These are phyloP conservation scores for Backusella tuberculispora DNA, from an alignment of 192 early-diverging fungal species.

Conservation along the genomic window DNA sequence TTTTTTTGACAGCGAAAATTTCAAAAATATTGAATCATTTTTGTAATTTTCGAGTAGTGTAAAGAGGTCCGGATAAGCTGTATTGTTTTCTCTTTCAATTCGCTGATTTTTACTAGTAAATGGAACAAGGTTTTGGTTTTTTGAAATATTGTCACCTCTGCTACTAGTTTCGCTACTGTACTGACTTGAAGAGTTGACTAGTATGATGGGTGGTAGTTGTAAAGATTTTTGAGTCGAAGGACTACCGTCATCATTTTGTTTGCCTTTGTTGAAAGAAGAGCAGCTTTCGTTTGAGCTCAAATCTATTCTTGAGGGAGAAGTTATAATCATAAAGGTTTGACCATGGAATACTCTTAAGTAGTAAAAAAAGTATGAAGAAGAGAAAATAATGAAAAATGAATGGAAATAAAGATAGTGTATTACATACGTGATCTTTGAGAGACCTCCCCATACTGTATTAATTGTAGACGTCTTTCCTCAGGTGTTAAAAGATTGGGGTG, in stretches of 20 bases:
- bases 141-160: not conserved
- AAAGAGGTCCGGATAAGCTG: slow-evolving; percentile 40
- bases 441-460: not conserved
- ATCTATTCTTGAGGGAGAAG: not conserved
- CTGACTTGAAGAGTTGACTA: not conserved
- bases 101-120: not conserved
- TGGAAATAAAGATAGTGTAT: not conserved
- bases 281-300: not conserved
- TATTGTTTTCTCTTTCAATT: not conserved
- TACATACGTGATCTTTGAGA: not conserved
- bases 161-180: not conserved
- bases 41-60: slow-evolving; percentile 48
- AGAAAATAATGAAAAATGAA: not conserved
- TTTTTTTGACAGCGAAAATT: slow-evolving; percentile 52
- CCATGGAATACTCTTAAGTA: not conserved
- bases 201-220: not conserved
- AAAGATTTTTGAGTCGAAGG: not conserved
- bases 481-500: not conserved
- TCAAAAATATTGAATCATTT: slow-evolving; percentile 49
- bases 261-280: not conserved
- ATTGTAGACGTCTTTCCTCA: not conserved
- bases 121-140: not conserved
- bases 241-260: not conserved
- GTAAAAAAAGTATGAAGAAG: not conserved
- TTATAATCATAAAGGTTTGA: not conserved